Percentiles rank a stretch among this genome's conserved stretches.
phyloP scores from a whole-genome alignment of 352 stramenopile species.

The Saprolegnia diclina region DNA sequence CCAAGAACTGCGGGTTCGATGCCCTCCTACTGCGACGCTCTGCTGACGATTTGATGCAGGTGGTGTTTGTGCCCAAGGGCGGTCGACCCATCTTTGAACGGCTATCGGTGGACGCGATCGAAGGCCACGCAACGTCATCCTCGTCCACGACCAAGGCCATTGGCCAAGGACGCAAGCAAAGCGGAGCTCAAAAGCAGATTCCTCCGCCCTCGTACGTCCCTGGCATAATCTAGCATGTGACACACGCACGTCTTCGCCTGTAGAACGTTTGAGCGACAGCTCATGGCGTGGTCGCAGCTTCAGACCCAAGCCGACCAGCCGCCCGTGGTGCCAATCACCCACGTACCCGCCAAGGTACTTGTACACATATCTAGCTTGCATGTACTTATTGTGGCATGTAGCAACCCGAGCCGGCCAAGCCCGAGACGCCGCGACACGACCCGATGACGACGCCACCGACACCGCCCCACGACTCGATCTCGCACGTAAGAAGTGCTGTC shows the following conservation, averaged over 20 bases:
- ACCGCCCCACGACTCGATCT: background rate
- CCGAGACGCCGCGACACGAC: background rate
- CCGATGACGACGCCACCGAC: background rate
- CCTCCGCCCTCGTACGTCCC: background rate
- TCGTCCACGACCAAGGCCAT: background rate
- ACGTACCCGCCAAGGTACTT: no score
- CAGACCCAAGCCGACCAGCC: background rate
- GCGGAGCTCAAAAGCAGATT: background rate
- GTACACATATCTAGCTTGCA: background rate
- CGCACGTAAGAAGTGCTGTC: background rate
- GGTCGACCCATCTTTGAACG: constrained; percentile 61
- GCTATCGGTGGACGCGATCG: constrained; percentile 42
- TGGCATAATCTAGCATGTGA: background rate
- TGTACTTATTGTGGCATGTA: background rate
- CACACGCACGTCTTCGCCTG: background rate
- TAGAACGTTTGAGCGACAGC: constrained; percentile 65
- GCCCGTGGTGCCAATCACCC: background rate
- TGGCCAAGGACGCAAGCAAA: constrained; percentile 34
- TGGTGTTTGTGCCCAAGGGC: constrained; percentile 75
- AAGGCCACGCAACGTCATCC: constrained; percentile 35
- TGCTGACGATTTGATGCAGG: constrained; percentile 33
- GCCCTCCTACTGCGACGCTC: constrained; percentile 26
- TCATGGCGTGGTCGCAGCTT: constrained; percentile 70
- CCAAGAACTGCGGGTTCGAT: constrained; percentile 64
- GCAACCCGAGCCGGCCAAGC: background rate